Evolutionary conservation across 2,329 filamentous ascomycete species (phyloP).

Genomic region (Claviceps citrina): DNA sequence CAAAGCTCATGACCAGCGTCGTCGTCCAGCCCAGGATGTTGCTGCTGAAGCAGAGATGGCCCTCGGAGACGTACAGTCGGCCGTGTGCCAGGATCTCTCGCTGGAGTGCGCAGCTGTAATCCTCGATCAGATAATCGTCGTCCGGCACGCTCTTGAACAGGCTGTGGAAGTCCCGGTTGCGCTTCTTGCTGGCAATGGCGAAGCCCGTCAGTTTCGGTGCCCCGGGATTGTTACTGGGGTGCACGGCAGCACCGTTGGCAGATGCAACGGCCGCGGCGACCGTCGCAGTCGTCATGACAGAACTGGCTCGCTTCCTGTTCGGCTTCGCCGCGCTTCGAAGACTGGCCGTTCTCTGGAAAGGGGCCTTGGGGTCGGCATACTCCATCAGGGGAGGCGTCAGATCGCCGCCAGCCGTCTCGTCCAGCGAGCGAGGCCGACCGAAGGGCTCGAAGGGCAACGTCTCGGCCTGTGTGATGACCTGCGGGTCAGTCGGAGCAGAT

Average conservation of each 20-base stretch:
- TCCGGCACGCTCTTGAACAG: conserved; percentile 94
- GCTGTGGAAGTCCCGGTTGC: conserved; percentile 87
- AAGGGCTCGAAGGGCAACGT: conserved; percentile 19
- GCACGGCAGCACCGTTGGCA: conserved; percentile 54
- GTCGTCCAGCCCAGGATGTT: conserved; percentile 98
- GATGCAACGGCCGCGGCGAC: conserved; percentile 58
- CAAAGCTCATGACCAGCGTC: conserved; percentile 93
- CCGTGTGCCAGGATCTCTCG: conserved; percentile 91
- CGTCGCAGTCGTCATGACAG: conserved; percentile 48
- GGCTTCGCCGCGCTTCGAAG: conserved; percentile 45
- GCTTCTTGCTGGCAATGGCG: conserved; percentile 87
- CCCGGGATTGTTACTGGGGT: conserved; percentile 40
- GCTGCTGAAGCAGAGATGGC: conserved; percentile 95
- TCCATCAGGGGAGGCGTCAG: conserved; percentile 49
- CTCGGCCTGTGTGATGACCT: conserved; percentile 12
- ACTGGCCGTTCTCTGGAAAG: conserved; percentile 49
- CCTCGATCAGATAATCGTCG: conserved; percentile 94
- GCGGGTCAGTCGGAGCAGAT: conserved; percentile 38
- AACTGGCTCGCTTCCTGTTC: conserved; percentile 70
- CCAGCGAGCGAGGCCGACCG: conserved; percentile 32
- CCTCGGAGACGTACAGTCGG: conserved; percentile 88
- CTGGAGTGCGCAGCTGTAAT: conserved; percentile 93
- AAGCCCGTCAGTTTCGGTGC: conserved; percentile 80
- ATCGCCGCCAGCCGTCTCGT: conserved; percentile 37
- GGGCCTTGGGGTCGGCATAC: conserved; percentile 44